Evolutionary conservation across 2,329 filamentous ascomycete species (phyloP), one percentile per base, ranked within the genome.

Genomic region (Clarireedia monteithiana): DNA sequence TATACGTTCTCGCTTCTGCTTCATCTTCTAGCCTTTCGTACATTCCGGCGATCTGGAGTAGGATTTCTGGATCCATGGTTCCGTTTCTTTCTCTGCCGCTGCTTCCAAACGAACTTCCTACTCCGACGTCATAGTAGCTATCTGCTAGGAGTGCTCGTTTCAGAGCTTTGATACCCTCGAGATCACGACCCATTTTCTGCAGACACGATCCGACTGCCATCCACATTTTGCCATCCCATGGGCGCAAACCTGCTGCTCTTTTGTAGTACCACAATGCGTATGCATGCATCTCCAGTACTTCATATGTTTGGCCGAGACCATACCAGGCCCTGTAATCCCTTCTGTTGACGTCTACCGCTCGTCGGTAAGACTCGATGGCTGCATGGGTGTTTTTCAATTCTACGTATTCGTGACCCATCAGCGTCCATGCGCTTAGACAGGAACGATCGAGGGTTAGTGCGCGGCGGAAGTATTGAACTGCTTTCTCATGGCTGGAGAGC

Each of bases 191-290:
- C 79, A 96, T 95, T 69, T 91, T 92, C 59, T 92, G 87, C 61
- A 95, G 85, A 69, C 92, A 96, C 36, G 88, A 88, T 9, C 89
- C 94, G 5, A 99, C 91, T 0, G 94, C 94, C 75, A 94, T 88
- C 94, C 94, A 99, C 89, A 99, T 95, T 72, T 97, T 97, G 0
- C 91, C 89, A 64, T 99, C 94, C 78, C 92, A 96, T 0, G 92
- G 91, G n/a, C 91, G 84, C 1, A 99, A 77, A 0, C 91, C 89
- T 0, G 92, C 92, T 0, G 94, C 94, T 56, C 94, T 90, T 68
- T 97, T 95, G 75, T 96, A 96, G 73, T 99, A 99, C 81, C 94
- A 97, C 0, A 99, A 75, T 1, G 92, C 91, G 70, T 99, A 99
- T 45, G 91, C 91, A 68, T 96, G 89, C 90, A 96, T 96, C 72